Base-by-base conservation (phyloP, 1,284 basidiomycete species). In the Pyrrhoderma noxium region DNA sequence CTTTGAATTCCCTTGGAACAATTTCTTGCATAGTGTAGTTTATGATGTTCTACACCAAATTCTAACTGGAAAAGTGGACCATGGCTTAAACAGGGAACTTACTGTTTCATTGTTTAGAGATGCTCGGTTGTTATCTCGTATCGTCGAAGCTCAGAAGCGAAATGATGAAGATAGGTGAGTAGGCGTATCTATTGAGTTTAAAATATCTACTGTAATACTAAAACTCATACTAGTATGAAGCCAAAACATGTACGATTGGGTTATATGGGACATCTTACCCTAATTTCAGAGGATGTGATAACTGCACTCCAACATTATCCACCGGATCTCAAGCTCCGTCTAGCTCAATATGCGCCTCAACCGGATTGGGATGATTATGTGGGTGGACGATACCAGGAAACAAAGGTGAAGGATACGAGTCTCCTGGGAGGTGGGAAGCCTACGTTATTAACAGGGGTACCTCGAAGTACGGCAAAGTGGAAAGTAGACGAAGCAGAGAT, bases 11-110 rank as follows among this genome's bases (percentile, higher is more conserved):
- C 93, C 93, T 0, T 93, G 92, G 87, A 98, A 99, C 71, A 98
- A 99, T 64, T 98, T 99, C 65, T 70, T 99, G 39, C 96, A 99
- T 66, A 94, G 93, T 61, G 88, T 95, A 13, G 93, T 97, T 14
- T 99, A 99, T 64, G 96, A 99, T 66, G 75, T 98, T 45, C 75
- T 99, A 1, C 95, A 98, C 65, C 96, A 99, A 65, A 88, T 97
- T 45, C 77, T 99, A 57, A 95, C 90, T 11, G 93, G 93, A 13
- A 77, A 82, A 34, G 74, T 92, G 36, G 83, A 91, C 23, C 73
- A 72, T 22, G 85, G 87, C 1, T 74, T 80, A 52, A 95, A 93
- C 62, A 79, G 88, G 43, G 84, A 93, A 58, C 73, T 96, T 19
- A 84, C 84, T 8, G 70, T 93, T 9, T 76, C 87, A 2, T 72